Conservation (phyloP, 257 asterid genomes). For the Gentiana macrophylla region DNA sequence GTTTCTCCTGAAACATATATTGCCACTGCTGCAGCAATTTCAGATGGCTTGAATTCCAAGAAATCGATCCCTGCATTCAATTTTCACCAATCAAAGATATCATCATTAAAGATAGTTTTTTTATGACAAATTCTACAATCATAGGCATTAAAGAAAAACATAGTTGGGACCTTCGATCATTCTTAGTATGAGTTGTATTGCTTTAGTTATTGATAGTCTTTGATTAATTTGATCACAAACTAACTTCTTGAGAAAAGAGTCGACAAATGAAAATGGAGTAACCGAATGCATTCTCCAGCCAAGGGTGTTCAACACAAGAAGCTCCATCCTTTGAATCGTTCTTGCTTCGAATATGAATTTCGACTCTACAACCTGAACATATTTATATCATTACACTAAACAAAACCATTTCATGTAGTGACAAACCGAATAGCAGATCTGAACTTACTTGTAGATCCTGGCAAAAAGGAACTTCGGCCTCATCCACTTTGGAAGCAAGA, state of each 20-base stretch:
- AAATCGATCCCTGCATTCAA: slow-evolving; percentile 30
- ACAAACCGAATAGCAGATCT: no score
- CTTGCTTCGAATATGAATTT: slow-evolving; percentile 25
- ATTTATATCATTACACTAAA: not conserved
- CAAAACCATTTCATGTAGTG: not conserved
- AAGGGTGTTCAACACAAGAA: slow-evolving; percentile 29
- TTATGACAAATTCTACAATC: not conserved
- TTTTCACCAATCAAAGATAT: slow-evolving; percentile 13
- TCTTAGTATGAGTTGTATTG: slow-evolving; percentile 24
- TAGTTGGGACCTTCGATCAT: slow-evolving; percentile 19
- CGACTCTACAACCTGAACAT: slow-evolving; percentile 16
- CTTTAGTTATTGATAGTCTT: slow-evolving; percentile 12
- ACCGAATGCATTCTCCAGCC: slow-evolving; percentile 37
- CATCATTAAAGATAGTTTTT: not conserved
- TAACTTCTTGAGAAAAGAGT: slow-evolving; percentile 24
- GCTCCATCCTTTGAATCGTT: slow-evolving; percentile 41
- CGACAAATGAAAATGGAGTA: slow-evolving; percentile 35
- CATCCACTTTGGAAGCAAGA: slow-evolving; percentile 42
- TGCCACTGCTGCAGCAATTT: slow-evolving; percentile 39
- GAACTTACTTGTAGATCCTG: slow-evolving; percentile 30
- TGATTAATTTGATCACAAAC: slow-evolving; percentile 15
- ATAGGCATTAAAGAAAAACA: not conserved
- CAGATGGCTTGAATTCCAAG: slow-evolving; percentile 38
- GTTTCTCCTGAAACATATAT: slow-evolving; percentile 24
- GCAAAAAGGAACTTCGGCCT: slow-evolving; percentile 28